Evolutionary conservation across 2,329 filamentous ascomycete species (phyloP).

Genomic region (Phoma sp.): DNA sequence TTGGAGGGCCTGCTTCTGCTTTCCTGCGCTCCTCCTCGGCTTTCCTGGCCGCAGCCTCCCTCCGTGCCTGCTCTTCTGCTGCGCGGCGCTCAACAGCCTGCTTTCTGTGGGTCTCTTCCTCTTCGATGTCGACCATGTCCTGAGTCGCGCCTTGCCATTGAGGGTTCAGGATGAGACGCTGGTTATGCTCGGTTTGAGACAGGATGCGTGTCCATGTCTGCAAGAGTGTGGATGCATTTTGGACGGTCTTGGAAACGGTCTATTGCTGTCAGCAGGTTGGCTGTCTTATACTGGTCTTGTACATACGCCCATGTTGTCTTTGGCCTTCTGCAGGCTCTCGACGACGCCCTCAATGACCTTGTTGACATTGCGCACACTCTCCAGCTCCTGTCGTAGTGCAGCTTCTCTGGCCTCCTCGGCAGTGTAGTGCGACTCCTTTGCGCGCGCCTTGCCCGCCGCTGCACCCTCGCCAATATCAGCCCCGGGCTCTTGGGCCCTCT

Average conservation of each 20-base stretch:
- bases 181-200: constrained; percentile 96
- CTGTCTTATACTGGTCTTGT: neutral
- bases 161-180: constrained; percentile 86
- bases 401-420: constrained; percentile 73
- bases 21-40: constrained; percentile 61
- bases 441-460: constrained; percentile 46
- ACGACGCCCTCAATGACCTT: constrained; percentile 81
- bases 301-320: constrained; percentile 76
- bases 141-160: constrained; percentile 87
- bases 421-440: constrained; percentile 62
- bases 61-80: constrained; percentile 77
- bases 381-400: constrained; percentile 76
- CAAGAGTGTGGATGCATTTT: constrained; percentile 84
- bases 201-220: constrained; percentile 97
- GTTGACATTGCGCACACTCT: constrained; percentile 85
- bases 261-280: constrained; percentile 40
- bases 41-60: constrained; percentile 68
- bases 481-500: constrained; percentile 44
- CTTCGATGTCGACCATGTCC: constrained; percentile 85
- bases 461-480: constrained; percentile 50
- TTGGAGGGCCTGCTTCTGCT: constrained; percentile 64
- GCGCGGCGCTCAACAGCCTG: constrained; percentile 79
- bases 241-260: constrained; percentile 86
- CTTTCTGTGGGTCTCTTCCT: constrained; percentile 74
- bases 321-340: constrained; percentile 72